These are phyloP conservation scores for Diospyros kaki DNA, from an alignment of 148 eudicot genomes.

Conservation along the genomic window DNA sequence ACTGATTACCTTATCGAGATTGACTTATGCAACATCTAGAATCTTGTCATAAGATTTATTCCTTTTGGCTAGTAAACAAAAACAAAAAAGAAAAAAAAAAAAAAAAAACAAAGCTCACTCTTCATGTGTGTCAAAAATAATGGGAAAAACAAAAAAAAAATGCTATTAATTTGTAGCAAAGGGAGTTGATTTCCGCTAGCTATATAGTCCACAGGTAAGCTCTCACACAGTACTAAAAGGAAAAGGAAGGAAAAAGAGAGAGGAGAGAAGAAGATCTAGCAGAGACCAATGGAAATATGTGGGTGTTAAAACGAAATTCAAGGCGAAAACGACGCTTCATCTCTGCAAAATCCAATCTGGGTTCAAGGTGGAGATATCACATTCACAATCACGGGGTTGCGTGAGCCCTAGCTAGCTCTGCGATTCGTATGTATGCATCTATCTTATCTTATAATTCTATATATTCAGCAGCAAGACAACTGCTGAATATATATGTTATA, in stretches of 20 bases:
- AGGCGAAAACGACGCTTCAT: conserved; percentile 26
- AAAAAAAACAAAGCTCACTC: too few relatives aligned
- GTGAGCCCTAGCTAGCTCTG: background rate
- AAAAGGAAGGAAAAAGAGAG: background rate
- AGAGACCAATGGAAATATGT: conserved; percentile 15
- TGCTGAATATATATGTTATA: background rate
- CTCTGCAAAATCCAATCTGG: conserved; percentile 21
- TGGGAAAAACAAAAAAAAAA: too few relatives aligned
- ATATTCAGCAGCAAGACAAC: background rate
- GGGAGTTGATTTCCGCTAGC: background rate
- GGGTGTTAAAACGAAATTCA: conserved; percentile 12
- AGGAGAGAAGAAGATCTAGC: background rate
- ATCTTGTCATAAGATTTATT: too few relatives aligned
- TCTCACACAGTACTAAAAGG: background rate
- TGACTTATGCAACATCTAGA: too few relatives aligned
- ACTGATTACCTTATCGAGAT: too few relatives aligned
- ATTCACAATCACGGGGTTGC: background rate
- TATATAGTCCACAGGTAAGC: background rate
- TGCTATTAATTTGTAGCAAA: too few relatives aligned
- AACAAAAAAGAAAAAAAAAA: too few relatives aligned
- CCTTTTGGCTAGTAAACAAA: too few relatives aligned
- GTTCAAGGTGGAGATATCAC: conserved; percentile 7
- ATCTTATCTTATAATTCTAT: background rate
- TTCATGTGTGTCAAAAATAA: too few relatives aligned
- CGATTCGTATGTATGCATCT: background rate